These are phyloP conservation scores for Jimgerdemannia lactiflua DNA, from an alignment of 192 early-diverging fungal species.

Conservation along the genomic window DNA sequence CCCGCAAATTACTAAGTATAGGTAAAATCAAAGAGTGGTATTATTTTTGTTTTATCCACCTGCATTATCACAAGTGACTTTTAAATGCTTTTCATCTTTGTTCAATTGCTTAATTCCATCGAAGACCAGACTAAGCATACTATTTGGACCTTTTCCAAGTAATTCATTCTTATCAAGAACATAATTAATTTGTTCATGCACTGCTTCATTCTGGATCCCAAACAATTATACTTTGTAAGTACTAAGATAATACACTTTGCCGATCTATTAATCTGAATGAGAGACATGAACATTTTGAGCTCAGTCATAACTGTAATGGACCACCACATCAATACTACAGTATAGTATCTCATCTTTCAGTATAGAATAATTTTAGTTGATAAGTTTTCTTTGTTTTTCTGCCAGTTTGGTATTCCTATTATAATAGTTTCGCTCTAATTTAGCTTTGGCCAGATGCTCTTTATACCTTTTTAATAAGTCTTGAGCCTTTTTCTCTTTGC, in stretches of 20 bases:
- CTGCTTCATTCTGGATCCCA: conserved; percentile 18
- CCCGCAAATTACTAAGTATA: background rate
- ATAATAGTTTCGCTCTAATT: background rate
- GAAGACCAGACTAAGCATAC: background rate
- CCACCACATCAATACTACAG: no score
- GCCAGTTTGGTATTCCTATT: background rate
- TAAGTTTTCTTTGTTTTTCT: background rate
- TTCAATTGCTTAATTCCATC: conserved; percentile 20
- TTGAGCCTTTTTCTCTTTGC: background rate
- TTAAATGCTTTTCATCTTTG: conserved; percentile 19
- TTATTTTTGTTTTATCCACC: background rate
- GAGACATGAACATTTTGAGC: no score
- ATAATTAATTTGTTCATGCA: conserved; percentile 8
- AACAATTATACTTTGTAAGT: conserved; percentile 13
- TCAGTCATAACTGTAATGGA: no score
- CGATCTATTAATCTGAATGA: no score
- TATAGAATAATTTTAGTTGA: no score
- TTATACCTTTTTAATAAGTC: background rate
- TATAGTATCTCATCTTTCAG: no score
- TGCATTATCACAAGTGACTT: no score
- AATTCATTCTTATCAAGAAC: no score
- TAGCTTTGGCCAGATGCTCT: background rate
- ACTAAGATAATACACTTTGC: no score
- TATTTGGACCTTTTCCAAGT: no score
- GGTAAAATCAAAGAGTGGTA: background rate